phyloP scores from a whole-genome alignment of 1,139 yeast species.

The Yamadazyma atmosphaerica region DNA sequence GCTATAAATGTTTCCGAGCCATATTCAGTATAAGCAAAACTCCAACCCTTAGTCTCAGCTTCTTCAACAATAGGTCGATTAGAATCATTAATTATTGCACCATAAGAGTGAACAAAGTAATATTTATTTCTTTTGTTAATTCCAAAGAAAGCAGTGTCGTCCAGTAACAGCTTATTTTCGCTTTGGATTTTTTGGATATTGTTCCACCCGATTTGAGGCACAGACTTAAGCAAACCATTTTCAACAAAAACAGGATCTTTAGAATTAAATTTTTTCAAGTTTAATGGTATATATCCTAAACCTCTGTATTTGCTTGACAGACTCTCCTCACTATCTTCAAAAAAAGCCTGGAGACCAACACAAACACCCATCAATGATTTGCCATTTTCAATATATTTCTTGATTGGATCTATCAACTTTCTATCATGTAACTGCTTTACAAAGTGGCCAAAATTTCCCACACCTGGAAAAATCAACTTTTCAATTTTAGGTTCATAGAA shows the following conservation, averaged over 20 bases:
- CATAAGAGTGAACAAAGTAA: constrained; percentile 94
- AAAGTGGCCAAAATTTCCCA: constrained; percentile 94
- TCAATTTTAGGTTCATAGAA: constrained; percentile 45
- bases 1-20: constrained; percentile 83
- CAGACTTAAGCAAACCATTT: constrained; percentile 54
- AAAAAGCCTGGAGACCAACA: constrained; percentile 88
- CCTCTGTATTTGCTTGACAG: constrained; percentile 55
- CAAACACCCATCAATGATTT: constrained; percentile 93
- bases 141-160: constrained; percentile 14
- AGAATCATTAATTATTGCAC: constrained; percentile 56
- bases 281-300: constrained; percentile 48
- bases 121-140: constrained; percentile 62
- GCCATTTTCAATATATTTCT: constrained; percentile 66
- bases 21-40: constrained; percentile 68
- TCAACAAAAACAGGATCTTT: constrained; percentile 32
- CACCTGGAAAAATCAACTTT: constrained; percentile 82
- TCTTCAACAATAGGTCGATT: constrained; percentile 28
- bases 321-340: constrained; percentile 73
- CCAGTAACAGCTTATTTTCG: constrained; percentile 8
- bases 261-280: constrained; percentile 59
- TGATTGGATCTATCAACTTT: constrained; percentile 65
- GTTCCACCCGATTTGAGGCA: constrained; percentile 98
- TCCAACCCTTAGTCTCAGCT: constrained; percentile 64
- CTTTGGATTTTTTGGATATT: constrained; percentile 22
- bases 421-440: constrained; percentile 65